A percentile compares a stretch with the other conserved stretches of the same genome.
Evolutionary conservation across 768 basidiomycete genomes (phyloP).

Genomic region (Suillus ampliporus): DNA sequence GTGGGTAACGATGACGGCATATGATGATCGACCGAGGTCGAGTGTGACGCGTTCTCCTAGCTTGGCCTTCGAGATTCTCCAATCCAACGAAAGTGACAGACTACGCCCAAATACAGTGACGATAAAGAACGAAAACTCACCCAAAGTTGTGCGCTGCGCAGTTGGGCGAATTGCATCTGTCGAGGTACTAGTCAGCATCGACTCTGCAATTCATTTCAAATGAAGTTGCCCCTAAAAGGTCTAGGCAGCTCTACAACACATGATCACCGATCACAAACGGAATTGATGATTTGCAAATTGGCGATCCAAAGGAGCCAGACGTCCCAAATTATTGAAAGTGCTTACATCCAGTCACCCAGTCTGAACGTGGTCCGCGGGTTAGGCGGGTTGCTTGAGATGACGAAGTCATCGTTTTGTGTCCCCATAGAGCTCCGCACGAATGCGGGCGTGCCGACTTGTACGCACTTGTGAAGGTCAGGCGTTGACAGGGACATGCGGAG

Average conservation of each 20-base stretch:
- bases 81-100: background rate
- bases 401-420: slow-evolving; percentile 46
- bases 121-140: slow-evolving; percentile 51
- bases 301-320: slow-evolving; percentile 16
- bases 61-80: background rate
- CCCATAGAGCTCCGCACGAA: slow-evolving; percentile 1
- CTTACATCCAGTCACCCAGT: slow-evolving; percentile 80
- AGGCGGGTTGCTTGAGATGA: slow-evolving; percentile 72
- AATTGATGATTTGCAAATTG: slow-evolving; percentile 16
- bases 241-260: slow-evolving; percentile 7
- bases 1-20: slow-evolving; percentile 24
- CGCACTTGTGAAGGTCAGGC: slow-evolving; percentile 35
- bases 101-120: background rate
- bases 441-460: slow-evolving; percentile 14
- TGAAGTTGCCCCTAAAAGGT: slow-evolving; percentile 19
- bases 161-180: slow-evolving; percentile 67
- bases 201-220: slow-evolving; percentile 24
- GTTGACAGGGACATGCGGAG: slow-evolving; percentile 43
- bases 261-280: slow-evolving; percentile 20
- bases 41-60: background rate
- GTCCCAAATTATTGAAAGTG: slow-evolving; percentile 30
- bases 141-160: slow-evolving; percentile 89
- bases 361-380: slow-evolving; percentile 72
- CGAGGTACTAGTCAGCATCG: slow-evolving; percentile 20
- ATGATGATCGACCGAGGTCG: slow-evolving; percentile 10